Evolutionary conservation across 1,284 basidiomycete genomes (phyloP).

Genomic region (Anthracocystis setariae): DNA sequence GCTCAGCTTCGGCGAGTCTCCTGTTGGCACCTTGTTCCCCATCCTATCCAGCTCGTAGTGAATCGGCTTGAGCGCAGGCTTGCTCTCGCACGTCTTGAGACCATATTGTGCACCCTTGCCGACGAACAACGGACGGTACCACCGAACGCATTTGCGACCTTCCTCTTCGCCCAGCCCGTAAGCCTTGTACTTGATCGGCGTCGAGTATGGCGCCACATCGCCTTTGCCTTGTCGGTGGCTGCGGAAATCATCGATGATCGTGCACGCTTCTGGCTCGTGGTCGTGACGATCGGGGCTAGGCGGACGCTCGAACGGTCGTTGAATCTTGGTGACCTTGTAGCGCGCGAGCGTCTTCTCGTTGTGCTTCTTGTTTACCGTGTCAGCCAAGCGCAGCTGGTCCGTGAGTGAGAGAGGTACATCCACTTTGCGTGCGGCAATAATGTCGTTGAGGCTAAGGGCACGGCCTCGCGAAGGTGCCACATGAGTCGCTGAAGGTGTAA

Average conservation of each 20-base stretch:
- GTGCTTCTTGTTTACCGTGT: slow-evolving; percentile 47
- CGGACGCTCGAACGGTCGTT: slow-evolving; percentile 43
- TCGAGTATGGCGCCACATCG: slow-evolving; percentile 34
- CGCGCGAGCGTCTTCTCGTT: slow-evolving; percentile 45
- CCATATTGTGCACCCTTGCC: slow-evolving; percentile 39
- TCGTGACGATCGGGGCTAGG: slow-evolving; percentile 47
- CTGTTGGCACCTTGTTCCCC: slow-evolving; percentile 41
- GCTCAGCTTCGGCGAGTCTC: slow-evolving; percentile 39
- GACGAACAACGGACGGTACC: slow-evolving; percentile 47
- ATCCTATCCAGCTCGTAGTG: slow-evolving; percentile 32
- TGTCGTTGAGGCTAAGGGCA: slow-evolving; percentile 44
- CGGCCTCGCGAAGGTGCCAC: slow-evolving; percentile 36
- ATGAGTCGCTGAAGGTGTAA: slow-evolving; percentile 34
- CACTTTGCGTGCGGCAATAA: slow-evolving; percentile 44
- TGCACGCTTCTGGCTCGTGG: slow-evolving; percentile 46
- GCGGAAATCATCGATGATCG: slow-evolving; percentile 35
- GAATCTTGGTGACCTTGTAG: slow-evolving; percentile 48
- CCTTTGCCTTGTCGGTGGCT: slow-evolving; percentile 43
- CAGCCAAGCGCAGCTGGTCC: slow-evolving; percentile 43
- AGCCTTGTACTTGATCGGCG: slow-evolving; percentile 14
- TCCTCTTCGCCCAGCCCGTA: neutral
- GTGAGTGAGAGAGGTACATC: slow-evolving; percentile 43
- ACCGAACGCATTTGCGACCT: slow-evolving; percentile 30
- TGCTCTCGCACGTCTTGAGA: slow-evolving; percentile 10
- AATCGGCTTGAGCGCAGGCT: slow-evolving; percentile 41